phyloP scores from a whole-genome alignment of 1,284 basidiomycete species.

The Hemileia vastatrix region DNA sequence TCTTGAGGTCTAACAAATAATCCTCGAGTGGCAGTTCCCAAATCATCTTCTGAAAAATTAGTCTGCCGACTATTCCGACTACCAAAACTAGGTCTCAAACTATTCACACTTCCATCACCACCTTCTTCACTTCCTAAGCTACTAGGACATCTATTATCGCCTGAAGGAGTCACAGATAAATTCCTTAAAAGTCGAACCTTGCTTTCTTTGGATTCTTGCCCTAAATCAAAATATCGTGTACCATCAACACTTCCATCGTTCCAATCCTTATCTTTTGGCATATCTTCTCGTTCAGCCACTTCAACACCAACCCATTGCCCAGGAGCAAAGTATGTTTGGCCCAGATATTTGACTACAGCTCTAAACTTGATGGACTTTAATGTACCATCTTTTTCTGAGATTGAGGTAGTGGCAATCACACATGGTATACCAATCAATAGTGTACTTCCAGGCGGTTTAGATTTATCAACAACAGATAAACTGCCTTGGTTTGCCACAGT shows the following conservation, averaged over 20 bases:
- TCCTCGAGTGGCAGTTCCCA: slow-evolving; percentile 18
- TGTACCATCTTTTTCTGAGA: slow-evolving; percentile 7
- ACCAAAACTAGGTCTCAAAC: background rate
- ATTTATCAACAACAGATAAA: too few relatives aligned
- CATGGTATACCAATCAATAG: slow-evolving; percentile 19
- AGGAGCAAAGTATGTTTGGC: slow-evolving; percentile 62
- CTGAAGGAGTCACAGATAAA: slow-evolving; percentile 11
- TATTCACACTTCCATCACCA: background rate
- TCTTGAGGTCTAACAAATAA: slow-evolving; percentile 23
- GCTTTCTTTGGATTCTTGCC: slow-evolving; percentile 26
- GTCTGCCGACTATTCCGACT: too few relatives aligned
- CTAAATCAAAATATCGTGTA: slow-evolving; percentile 67
- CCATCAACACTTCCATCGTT: slow-evolving; percentile 71
- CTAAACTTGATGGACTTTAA: slow-evolving; percentile 67
- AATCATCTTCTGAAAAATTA: too few relatives aligned
- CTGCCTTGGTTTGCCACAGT: too few relatives aligned
- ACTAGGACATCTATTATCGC: slow-evolving; percentile 1
- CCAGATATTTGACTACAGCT: slow-evolving; percentile 77
- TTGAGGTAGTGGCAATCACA: slow-evolving; percentile 11
- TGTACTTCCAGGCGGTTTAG: slow-evolving; percentile 4
- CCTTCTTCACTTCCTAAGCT: background rate
- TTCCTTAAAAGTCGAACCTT: slow-evolving; percentile 9
- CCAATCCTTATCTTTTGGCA: slow-evolving; percentile 60
- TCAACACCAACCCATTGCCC: slow-evolving; percentile 90
- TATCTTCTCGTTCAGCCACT: slow-evolving; percentile 58